A percentile compares a stretch with the other conserved stretches of the same genome.
Conservation (phyloP, 371 early-diverging fungal genomes). For the Blastocladiella emersonii region DNA sequence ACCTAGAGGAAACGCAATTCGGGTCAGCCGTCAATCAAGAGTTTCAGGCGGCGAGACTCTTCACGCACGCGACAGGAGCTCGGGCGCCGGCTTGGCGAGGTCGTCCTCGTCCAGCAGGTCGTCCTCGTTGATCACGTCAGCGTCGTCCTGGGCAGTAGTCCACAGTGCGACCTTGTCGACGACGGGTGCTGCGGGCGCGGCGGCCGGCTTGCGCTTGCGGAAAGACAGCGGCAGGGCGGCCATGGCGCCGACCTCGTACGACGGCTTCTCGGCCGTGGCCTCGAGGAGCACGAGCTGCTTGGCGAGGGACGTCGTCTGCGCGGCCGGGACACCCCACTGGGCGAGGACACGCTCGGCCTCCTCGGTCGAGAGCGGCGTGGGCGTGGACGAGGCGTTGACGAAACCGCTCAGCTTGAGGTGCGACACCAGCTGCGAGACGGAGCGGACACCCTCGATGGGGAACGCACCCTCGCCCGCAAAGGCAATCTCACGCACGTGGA, state of each 20-base stretch:
- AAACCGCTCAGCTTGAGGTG: slow-evolving; percentile 52
- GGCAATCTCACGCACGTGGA: slow-evolving; percentile 42
- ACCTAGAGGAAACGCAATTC: slow-evolving; percentile 19
- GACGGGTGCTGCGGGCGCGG: neutral
- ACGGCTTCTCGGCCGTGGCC: slow-evolving; percentile 61
- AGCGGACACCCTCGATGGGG: slow-evolving; percentile 11
- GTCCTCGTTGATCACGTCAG: slow-evolving; percentile 73
- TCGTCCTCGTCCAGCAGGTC: slow-evolving; percentile 75
- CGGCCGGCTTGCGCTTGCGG: slow-evolving; percentile 25
- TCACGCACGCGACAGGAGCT: slow-evolving; percentile 39
- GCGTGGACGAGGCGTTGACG: slow-evolving; percentile 26
- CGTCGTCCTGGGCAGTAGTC: slow-evolving; percentile 28
- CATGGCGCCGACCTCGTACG: slow-evolving; percentile 69
- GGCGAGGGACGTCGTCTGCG: neutral
- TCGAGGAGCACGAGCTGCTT: slow-evolving; percentile 7
- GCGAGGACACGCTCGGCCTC: slow-evolving; percentile 25
- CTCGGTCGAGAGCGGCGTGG: slow-evolving; percentile 17
- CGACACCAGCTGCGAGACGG: slow-evolving; percentile 21
- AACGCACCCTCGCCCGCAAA: slow-evolving; percentile 14
- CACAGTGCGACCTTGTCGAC: neutral
- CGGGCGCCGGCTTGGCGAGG: slow-evolving; percentile 52
- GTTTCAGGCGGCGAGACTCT: no score
- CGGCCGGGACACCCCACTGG: slow-evolving; percentile 8
- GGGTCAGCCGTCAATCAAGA: no score
- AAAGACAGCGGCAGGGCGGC: slow-evolving; percentile 44